A percentile compares a stretch with the other conserved stretches of the same genome.
Conservation (phyloP, 148 eudicot genomes). For the Rhododendron ferrugineum region DNA sequence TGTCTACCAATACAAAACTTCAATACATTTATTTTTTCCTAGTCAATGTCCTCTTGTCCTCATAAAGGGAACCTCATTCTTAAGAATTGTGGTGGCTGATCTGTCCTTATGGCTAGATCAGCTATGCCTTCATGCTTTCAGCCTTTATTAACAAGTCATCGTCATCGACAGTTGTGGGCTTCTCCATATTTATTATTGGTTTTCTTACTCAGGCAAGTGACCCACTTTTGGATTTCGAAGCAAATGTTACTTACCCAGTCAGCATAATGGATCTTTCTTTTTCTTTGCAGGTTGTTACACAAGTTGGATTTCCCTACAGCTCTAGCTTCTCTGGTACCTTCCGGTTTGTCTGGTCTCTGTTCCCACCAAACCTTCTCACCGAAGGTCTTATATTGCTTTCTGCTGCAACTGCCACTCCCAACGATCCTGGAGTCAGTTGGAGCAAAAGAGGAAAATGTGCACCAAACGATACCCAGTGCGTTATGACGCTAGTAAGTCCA, state of each 20-base stretch:
- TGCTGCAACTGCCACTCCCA: conserved; percentile 42
- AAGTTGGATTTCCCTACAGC: conserved; percentile 68
- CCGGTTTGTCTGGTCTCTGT: conserved; percentile 39
- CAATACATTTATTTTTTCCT: neutral
- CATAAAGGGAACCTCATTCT: conserved; percentile 2
- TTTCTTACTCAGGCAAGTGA: conserved; percentile 53
- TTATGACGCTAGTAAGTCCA: conserved; percentile 50
- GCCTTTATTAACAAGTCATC: conserved; percentile 60
- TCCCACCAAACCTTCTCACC: conserved; percentile 70
- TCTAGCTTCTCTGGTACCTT: conserved; percentile 20
- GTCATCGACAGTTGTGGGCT: conserved; percentile 55
- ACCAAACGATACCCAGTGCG: conserved; percentile 49
- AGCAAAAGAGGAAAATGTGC: conserved; percentile 42
- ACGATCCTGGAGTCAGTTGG: conserved; percentile 73
- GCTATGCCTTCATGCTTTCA: conserved; percentile 63
- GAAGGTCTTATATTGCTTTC: conserved; percentile 52
- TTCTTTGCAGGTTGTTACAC: conserved; percentile 60
- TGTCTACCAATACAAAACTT: neutral
- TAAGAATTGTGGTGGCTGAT: neutral
- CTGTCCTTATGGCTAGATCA: conserved; percentile 32
- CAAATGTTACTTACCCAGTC: conserved; percentile 4
- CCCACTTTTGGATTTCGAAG: neutral
- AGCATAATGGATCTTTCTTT: conserved; percentile 10
- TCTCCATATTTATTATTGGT: conserved; percentile 57
- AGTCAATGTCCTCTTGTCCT: neutral